Conservation (phyloP, 2,329 filamentous ascomycete species). For the Phaeosphaeria sp. region DNA sequence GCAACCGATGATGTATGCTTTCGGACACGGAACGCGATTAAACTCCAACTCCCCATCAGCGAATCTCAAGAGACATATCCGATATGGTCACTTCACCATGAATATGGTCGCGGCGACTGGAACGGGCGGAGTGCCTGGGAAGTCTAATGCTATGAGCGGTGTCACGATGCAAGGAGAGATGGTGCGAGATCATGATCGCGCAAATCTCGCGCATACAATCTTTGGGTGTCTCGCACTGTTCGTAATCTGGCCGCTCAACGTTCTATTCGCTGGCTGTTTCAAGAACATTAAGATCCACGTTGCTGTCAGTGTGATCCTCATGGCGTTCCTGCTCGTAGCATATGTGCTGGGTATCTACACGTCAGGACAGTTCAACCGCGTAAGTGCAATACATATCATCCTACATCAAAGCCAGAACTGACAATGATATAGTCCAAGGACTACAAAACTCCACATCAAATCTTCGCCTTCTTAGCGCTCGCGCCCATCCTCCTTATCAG, state of each 20-base stretch:
- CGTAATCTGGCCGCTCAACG: slow-evolving; percentile 39
- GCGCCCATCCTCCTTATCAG: slow-evolving; percentile 34
- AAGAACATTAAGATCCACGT: slow-evolving; percentile 52
- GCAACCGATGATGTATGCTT: slow-evolving; percentile 53
- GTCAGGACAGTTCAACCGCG: slow-evolving; percentile 48
- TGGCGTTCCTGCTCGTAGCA: slow-evolving; percentile 46
- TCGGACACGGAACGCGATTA: slow-evolving; percentile 41
- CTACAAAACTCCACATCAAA: slow-evolving; percentile 55
- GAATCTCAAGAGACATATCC: slow-evolving; percentile 44
- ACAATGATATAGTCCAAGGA: slow-evolving; percentile 43
- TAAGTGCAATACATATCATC: slow-evolving; percentile 25
- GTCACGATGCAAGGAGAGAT: slow-evolving; percentile 28
- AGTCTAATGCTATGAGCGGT: slow-evolving; percentile 24
- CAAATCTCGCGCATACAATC: slow-evolving; percentile 39
- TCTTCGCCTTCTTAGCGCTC: slow-evolving; percentile 59
- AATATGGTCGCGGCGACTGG: slow-evolving; percentile 49
- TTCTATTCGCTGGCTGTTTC: slow-evolving; percentile 47
- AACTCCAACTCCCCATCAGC: slow-evolving; percentile 42
- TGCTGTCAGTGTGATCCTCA: slow-evolving; percentile 46
- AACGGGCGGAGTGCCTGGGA: slow-evolving; percentile 41
- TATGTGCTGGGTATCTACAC: slow-evolving; percentile 53
- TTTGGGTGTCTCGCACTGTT: slow-evolving; percentile 43
- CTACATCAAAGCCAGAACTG: not conserved
- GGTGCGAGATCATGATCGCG: slow-evolving; percentile 35
- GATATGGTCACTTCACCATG: slow-evolving; percentile 51